Percentiles rank a stretch among this genome's conserved stretches.
Conservation (phyloP, 2,329 filamentous ascomycete genomes). For the Cladophialophora yegresii region DNA sequence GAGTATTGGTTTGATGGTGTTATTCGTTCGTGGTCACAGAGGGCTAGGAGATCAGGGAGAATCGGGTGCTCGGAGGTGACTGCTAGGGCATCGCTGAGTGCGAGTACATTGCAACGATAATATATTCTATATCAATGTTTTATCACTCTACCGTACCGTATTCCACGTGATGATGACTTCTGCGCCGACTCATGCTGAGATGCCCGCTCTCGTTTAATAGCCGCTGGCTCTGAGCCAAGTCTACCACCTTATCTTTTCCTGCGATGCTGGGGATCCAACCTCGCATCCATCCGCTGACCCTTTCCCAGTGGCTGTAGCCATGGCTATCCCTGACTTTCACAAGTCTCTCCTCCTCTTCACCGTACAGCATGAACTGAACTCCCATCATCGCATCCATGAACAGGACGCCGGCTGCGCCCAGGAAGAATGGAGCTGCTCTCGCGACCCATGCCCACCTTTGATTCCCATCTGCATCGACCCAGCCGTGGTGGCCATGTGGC, state of each 20-base stretch:
- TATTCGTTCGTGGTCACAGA: neutral
- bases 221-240: slow-evolving; percentile 36
- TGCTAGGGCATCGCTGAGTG: neutral
- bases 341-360: slow-evolving; percentile 51
- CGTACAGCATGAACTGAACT: slow-evolving; percentile 64
- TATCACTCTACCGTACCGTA: slow-evolving; percentile 29
- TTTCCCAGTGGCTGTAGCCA: slow-evolving; percentile 54
- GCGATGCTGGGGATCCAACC: slow-evolving; percentile 62
- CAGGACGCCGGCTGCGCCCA: slow-evolving; percentile 66
- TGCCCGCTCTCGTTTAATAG: slow-evolving; percentile 34
- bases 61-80: neutral
- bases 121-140: slow-evolving; percentile 5
- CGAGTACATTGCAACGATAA: neutral
- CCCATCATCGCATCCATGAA: slow-evolving; percentile 64
- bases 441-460: slow-evolving; percentile 59
- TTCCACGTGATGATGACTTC: slow-evolving; percentile 26
- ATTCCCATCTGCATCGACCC: slow-evolving; percentile 60
- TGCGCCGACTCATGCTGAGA: slow-evolving; percentile 25
- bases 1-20: neutral
- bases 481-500: slow-evolving; percentile 60
- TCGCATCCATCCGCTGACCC: slow-evolving; percentile 66
- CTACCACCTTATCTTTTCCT: slow-evolving; percentile 41
- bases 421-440: slow-evolving; percentile 63
- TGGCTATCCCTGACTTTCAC: slow-evolving; percentile 52
- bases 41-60: neutral